Base-by-base conservation (phyloP, 2,329 filamentous ascomycete genomes). In the Botrytis porri region DNA sequence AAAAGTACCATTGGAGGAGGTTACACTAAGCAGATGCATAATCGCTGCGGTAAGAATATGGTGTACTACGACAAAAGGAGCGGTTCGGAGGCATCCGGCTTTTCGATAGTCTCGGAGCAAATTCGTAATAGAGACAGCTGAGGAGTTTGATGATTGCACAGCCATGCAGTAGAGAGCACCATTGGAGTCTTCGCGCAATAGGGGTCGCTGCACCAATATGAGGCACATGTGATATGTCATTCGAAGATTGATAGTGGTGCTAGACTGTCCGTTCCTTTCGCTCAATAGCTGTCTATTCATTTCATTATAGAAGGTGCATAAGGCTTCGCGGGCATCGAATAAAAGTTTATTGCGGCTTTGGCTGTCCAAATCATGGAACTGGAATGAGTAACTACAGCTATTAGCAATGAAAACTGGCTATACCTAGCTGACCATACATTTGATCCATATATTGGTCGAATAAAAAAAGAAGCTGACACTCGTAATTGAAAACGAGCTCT, bases 1-100 rank as follows among this genome's bases (percentile, higher is more conserved):
- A 16, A 62, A 62, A 62, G 60, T 41, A 39, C 60, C 60, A 41
- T 62, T n/a, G 0, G 37, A 39, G 35, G 35, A 62, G 35, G 60
- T 62, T n/a, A 39, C 60, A 62, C 60, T 62, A 41, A 62, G 60
- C 35, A 62, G 60, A 41, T 62, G 60, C 60, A 62, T 62, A 41
- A 62, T 62, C 12, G 60, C 60, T n/a, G 60, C 60, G 25, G 60
- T 62, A 62, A 62, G 60, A 14, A 62, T 25, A 62, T 62, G 37
- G 37, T 62, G 60, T 41, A 62, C 60, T n/a, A 62, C 60, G 8
- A 37, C 37, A 62, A 62, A 62, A 39, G 60, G 60, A 37, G 60
- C 60, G 16, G 25, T n/a, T 39, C 14, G 60, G 35, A 62, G 60
- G 25, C 25, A 62, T 37, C 60, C 35, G 3, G 60, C 60, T 25